Base-by-base conservation (phyloP, 805 yeast species). In the Metschnikowia arizonensis region DNA sequence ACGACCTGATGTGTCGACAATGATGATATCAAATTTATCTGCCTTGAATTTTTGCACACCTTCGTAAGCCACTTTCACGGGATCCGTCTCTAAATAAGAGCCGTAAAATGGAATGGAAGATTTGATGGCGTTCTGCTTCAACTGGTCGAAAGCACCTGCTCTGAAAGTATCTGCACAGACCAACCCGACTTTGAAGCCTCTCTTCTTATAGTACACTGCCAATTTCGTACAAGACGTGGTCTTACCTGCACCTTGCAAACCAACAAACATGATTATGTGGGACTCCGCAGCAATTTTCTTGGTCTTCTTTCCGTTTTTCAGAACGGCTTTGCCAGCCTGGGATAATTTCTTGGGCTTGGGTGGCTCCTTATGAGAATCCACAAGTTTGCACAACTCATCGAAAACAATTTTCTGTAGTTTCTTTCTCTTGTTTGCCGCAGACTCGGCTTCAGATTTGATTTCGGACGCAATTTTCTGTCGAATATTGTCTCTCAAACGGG, bases 101-200 rank as follows among this genome's bases (percentile, higher is more conserved):
- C 99, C 99, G 64, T 82, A 91, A 66, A 81, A 91, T 36, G 99
- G 98, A 45, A 91, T 88, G 55, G 85, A 81, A 1, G 99, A 95
- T 70, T 88, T 88, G 44, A 91, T 88, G 19, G 99, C 98, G 66
- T 91, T 91, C 68, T 91, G 99, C 64, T 93, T 91, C 67, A 91
- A 78, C 74, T 91, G 99, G 68, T 91, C 99, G 72, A 91, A 91
- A 2, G 99, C 99, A 76, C 99, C 99, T 30, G 99, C 99, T 76
- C 99, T 83, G 76, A 91, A 93, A 25, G 99, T 93, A 73, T 93
- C 99, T 1, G 99, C 99, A 79, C 99, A 93, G 21, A 93, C 98
- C 61, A 93, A 73, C 43, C 98, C 98, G 38, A 88, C 96, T 63
- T 89, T 90, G 68, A 83, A 88, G 2, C 97, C 97, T 60, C 97